phyloP scores from a whole-genome alignment of 257 asterid genomes.

The Euphrasia confusa region DNA sequence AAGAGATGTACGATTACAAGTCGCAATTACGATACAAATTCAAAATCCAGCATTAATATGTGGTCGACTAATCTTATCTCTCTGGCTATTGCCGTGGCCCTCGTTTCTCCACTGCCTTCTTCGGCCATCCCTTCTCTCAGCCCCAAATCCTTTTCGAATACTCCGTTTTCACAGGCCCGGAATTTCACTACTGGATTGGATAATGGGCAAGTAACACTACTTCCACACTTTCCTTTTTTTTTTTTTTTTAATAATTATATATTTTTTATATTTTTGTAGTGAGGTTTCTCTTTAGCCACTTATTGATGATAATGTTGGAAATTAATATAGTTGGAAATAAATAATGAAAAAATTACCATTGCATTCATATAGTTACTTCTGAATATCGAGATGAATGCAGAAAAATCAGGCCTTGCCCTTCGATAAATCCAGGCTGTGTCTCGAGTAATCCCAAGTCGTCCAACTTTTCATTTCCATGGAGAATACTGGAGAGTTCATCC shows the following conservation, averaged over 20 bases:
- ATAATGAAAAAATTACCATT: background rate
- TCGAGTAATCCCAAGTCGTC: constrained; percentile 83
- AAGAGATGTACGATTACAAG: constrained; percentile 12
- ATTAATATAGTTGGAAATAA: too few species aligned
- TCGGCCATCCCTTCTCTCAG: constrained; percentile 61
- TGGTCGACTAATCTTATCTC: constrained; percentile 46
- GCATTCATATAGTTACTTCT: constrained; percentile 4
- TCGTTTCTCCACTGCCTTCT: constrained; percentile 60
- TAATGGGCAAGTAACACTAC: constrained; percentile 52
- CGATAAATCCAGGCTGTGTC: constrained; percentile 78
- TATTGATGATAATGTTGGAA: too few species aligned
- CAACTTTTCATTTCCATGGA: constrained; percentile 76
- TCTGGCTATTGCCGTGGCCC: constrained; percentile 55
- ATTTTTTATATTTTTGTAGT: background rate
- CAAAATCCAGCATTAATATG: constrained; percentile 2
- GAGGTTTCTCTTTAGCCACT: background rate
- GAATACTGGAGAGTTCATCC: constrained; percentile 42
- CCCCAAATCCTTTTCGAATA: constrained; percentile 42
- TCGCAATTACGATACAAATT: background rate
- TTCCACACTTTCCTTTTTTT: background rate
- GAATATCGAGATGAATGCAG: constrained; percentile 31
- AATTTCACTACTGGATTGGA: constrained; percentile 70
- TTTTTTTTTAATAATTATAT: background rate
- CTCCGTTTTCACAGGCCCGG: constrained; percentile 86
- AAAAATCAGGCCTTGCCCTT: constrained; percentile 84